Evolutionary conservation across 192 early-diverging fungal genomes (phyloP).

Genomic region (Cetraspora pellucida): DNA sequence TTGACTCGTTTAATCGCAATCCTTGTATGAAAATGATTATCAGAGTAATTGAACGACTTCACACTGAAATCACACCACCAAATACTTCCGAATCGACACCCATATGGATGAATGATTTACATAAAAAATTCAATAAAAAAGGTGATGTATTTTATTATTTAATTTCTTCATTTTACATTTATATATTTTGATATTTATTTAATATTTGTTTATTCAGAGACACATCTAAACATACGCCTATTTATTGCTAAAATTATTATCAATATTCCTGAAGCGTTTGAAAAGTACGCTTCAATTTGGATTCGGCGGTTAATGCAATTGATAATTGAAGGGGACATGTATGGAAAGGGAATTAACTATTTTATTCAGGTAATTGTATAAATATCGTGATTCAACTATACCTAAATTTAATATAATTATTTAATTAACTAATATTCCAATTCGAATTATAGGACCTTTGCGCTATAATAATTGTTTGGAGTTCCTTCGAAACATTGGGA

Average conservation of each 20-base stretch:
- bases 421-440: neutral
- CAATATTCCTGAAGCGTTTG: slow-evolving; percentile 66
- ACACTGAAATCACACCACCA: slow-evolving; percentile 43
- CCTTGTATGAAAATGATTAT: slow-evolving; percentile 66
- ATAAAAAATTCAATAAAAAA: slow-evolving; percentile 48
- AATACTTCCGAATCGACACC: slow-evolving; percentile 51
- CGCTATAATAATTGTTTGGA: slow-evolving; percentile 67
- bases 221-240: slow-evolving; percentile 58
- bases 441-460: slow-evolving; percentile 59
- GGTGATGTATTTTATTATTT: slow-evolving; percentile 37
- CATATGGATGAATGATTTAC: slow-evolving; percentile 65
- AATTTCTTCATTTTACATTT: neutral
- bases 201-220: slow-evolving; percentile 34
- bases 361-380: slow-evolving; percentile 62
- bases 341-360: slow-evolving; percentile 66
- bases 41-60: slow-evolving; percentile 58
- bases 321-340: slow-evolving; percentile 50
- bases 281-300: slow-evolving; percentile 60
- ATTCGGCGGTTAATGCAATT: slow-evolving; percentile 61
- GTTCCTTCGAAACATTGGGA: slow-evolving; percentile 41
- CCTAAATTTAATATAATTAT: neutral
- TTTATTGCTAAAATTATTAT: slow-evolving; percentile 69
- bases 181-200: slow-evolving; percentile 6
- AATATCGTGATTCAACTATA: neutral
- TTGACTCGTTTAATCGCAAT: slow-evolving; percentile 61